Evolutionary conservation across 257 asterid genomes (phyloP), one percentile per base, ranked within the genome.

Genomic region (Jacaranda copaia): DNA sequence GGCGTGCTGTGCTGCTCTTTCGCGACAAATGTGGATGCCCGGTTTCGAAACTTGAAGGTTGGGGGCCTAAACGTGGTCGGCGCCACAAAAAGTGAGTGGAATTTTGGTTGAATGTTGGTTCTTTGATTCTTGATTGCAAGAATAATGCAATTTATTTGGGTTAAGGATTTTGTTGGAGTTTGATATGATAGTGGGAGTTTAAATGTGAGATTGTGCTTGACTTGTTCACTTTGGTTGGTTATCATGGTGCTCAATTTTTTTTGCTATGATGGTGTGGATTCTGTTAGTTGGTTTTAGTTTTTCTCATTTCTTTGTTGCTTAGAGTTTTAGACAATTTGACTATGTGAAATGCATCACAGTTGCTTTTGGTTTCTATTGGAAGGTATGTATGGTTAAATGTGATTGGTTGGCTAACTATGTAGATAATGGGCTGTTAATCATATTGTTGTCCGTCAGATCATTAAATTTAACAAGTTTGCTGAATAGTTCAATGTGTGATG

Each of bases 1-100:
- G 98, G 38, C 82, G 97, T 11, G 98, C 97, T 0, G 98, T 93
- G 56, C 71, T 93, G 76, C 86, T 93, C 13, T 93, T 93, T 74
- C 82, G 96, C 67, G 78, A 86, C 4, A 89, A 84, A 70, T 93
- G 98, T 57, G 98, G 98, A 4, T 93, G 98, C 81, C 95, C 97
- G 0, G 76, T 84, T n/a, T 89, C 98, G 8, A 93, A 93, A 72
- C 89, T 93, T 51, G 97, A 93, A 81, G 96, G 97, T 0, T 93
- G 97, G 98, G 95, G 89, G 3, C 84, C 93, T 8, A 90, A 83
- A 68, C 93, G 94, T 16, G 82, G 94, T 52, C 93, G 93, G 25
- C 91, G 96, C 48, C 86, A 80, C 70, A 92, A 89, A 84, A 92
- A 88, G 98, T 94, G 86, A 90, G 98, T 90, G 60, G 15, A 2